A percentile compares a stretch with the other conserved stretches of the same genome.
Conservation (phyloP, 2,329 filamentous ascomycete genomes). For the Botrytis fragariae region DNA sequence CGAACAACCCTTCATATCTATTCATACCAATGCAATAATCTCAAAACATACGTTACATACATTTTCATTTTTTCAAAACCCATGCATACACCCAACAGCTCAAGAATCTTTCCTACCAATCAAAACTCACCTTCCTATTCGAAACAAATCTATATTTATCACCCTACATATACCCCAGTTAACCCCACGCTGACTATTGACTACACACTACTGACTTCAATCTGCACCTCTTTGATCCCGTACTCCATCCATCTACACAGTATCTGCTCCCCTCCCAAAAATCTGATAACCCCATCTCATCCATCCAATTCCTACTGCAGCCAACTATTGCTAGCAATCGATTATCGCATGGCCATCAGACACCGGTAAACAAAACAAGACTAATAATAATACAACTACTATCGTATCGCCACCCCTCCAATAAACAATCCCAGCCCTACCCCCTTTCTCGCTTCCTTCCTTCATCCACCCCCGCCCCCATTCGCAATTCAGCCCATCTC, state of each 20-base stretch:
- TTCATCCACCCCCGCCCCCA: background rate
- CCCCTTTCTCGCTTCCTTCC: background rate
- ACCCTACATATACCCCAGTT: background rate
- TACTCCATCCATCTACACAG: background rate
- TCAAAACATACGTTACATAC: background rate
- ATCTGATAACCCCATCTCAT: background rate
- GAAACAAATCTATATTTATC: conserved; percentile 6
- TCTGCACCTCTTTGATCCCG: background rate
- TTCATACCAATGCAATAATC: background rate
- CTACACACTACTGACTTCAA: background rate
- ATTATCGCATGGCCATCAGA: background rate
- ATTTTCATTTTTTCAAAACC: background rate
- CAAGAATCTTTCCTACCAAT: background rate
- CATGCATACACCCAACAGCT: background rate
- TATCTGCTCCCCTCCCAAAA: background rate
- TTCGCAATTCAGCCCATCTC: background rate
- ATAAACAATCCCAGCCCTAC: background rate
- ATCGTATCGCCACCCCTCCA: background rate
- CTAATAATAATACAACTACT: background rate
- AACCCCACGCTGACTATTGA: conserved; percentile 1
- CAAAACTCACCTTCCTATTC: background rate
- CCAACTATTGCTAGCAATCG: background rate
- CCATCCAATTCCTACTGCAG: background rate
- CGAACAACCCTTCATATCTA: background rate
- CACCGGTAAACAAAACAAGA: background rate